Base-by-base conservation (phyloP, 164 flowering plant species). In the Stephania yunnanensis region DNA sequence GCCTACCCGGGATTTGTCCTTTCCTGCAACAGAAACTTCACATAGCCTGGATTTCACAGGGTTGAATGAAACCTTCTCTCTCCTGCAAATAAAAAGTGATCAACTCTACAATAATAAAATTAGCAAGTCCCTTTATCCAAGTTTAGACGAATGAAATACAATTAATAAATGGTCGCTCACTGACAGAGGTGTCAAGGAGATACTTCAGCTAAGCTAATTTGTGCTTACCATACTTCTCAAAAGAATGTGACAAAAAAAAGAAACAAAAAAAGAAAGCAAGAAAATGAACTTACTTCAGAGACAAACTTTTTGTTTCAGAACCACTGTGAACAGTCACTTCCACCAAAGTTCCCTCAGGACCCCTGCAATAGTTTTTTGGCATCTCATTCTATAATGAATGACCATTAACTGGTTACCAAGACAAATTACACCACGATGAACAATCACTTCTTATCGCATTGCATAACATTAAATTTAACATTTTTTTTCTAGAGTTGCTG, bases 1-100 rank as follows among this genome's bases (percentile, higher is more conserved):
- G 70, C 99, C 99, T 82, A 95, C 86, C 78, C 80, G 87, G 3
- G 90, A 86, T 36, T 84, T 80, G 75, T 87, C 92, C 61, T 89
- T 89, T 53, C 88, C 97, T 30, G 74, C 73, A 77, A 89, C 85
- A 71, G 90, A 84, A 48, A 88, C 72, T 80, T 87, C 85, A 80
- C 98, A 95, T 72, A 92, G 69, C 80, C 92, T 90, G 71, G 97
- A 90, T 80, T 84, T 92, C 78, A 95, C 98, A 48, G 99, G 98
- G 81, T 90, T 93, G 20, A 93, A 71, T n/a, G 91, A 85, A 65
- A 92, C 90, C 78, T 78, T 91, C 84, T 95, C 97, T 71, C 98
- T 85, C 85, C 98, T 93, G 87, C 80, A 81, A 76, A 70, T 46
- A 72, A 48, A 36, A 73, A 58, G 13, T 30, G 20, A 46, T 61